Evolutionary conservation across 805 yeast genomes (phyloP), one percentile per base, ranked within the genome.

Genomic region (Wickerhamiella allomyrinae): DNA sequence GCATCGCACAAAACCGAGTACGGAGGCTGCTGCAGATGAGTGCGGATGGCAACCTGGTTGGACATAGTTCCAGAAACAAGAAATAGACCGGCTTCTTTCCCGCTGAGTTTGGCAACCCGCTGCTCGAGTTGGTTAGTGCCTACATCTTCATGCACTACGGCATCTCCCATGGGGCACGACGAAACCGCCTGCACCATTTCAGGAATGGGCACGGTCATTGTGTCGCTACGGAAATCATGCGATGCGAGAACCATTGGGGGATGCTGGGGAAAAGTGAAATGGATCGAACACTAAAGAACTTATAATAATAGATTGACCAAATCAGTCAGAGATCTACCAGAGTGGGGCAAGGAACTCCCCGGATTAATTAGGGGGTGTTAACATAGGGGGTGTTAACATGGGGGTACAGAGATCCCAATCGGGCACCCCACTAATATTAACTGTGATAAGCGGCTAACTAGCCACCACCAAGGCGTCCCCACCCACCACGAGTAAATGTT

Each of bases 1-100:
- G 77, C 69, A 59, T 89, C 96, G 65, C 95, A 84, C 38, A 87
- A 56, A 20, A 89, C 67, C n/a, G 87, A 73, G 63, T 78, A 77
- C 2, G 94, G 94, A 14, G 95, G 95, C 55, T 81, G 89, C 47
- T 59, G 60, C 38, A 89, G 63, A 50, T 79, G 82, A 4, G 85
- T 67, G 54, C 95, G 69, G 36, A 87, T 58, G 13, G 79, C 95
- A 46, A 87, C 69, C 62, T 87, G 97, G 62, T 87, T 87, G 9
- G 94, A 79, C 60, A 87, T 61, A 5, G 96, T 89, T 37, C 97
- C 96, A 19, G 93, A 79, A 17, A 77, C 84, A 61, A 93, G 84
- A 61, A 69, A 87, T 41, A 85, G 58, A 10, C 82, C 95, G 1
- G 84, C 80, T 50, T 77, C 83, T 52, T 79, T 82, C 14, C 93